Evolutionary conservation across 2,329 filamentous ascomycete species (phyloP), one percentile per base, ranked within the genome.

Genomic region (Byssothecium circinans): DNA sequence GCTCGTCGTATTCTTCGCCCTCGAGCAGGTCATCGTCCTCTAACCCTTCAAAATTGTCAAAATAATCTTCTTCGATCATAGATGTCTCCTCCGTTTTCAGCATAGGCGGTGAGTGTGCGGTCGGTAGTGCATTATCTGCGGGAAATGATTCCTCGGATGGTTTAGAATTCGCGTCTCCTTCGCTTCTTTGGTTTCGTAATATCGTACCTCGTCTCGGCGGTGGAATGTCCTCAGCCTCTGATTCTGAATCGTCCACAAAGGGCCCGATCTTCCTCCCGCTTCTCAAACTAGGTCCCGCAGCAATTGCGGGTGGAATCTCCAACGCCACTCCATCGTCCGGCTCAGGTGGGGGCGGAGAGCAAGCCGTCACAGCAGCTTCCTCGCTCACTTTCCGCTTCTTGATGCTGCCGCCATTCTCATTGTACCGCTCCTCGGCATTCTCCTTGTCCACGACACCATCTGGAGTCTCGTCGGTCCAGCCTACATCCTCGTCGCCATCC

Each of bases 241-340:
- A 82, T 44, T 85, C 82, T 1, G 87, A 89, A 51, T 90, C 86
- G 47, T 87, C 81, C 33, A 91, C 64, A 57, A 91, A 91, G 0
- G 86, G 86, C 0, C 82, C 84, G 47, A 69, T 76, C 49, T 67
- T 64, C 47, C 66, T 74, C 27, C 63, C 67, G 4, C 58, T 47
- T 41, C 61, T 52, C 2, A 42, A 8, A 19, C 41, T 37, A 27
- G 47, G 49, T 41, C 49, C 57, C 23, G 45, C 36, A 20, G 44
- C 33, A 46, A 54, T 39, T 14, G 44, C 35, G 1, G 49, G 38
- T 15, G 46, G 38, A 15, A 43, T 35, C 11, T 56, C 47, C 25
- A 50, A 14, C 15, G 27, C 39, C n/a, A 32, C 35, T 12, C 43
- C 42, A n/a, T 40, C 25, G 19, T 44, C 57, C n/a, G 47, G 39